These are phyloP conservation scores for Colletotrichum nymphaeae DNA, from an alignment of 2,329 filamentous ascomycete genomes.

Conservation along the genomic window DNA sequence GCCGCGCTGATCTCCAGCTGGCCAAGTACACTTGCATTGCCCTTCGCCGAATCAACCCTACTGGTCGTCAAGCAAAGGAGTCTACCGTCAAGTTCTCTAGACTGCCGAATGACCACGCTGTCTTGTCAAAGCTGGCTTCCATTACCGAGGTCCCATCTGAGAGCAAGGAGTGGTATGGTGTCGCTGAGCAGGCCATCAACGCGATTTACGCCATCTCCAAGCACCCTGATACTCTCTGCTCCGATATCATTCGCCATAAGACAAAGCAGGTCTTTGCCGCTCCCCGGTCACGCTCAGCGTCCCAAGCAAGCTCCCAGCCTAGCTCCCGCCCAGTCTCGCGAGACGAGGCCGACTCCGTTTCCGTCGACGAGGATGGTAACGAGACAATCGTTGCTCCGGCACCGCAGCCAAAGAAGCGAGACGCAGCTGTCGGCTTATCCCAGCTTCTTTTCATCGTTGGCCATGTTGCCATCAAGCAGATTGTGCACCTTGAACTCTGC, in stretches of 20 bases:
- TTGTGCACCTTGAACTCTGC: constrained; percentile 97
- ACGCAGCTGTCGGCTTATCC: constrained; percentile 81
- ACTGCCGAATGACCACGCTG: constrained; percentile 90
- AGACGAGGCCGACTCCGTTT: constrained; percentile 30
- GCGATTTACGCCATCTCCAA: constrained; percentile 95
- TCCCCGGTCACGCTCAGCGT: constrained; percentile 44
- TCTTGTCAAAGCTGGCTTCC: constrained; percentile 81
- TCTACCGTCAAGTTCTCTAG: constrained; percentile 77
- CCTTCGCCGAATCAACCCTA: constrained; percentile 88
- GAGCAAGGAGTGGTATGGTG: constrained; percentile 95
- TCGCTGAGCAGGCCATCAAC: constrained; percentile 95
- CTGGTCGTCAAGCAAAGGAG: constrained; percentile 82
- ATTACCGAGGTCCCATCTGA: constrained; percentile 89
- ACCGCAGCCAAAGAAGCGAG: constrained; percentile 66
- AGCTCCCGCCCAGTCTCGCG: constrained; percentile 47
- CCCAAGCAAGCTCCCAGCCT: constrained; percentile 55
- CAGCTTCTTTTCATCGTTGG: constrained; percentile 96
- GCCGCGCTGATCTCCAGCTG: constrained; percentile 84
- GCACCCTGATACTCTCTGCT: constrained; percentile 93
- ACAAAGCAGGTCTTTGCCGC: constrained; percentile 81
- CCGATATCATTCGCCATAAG: constrained; percentile 88
- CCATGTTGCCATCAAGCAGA: constrained; percentile 98
- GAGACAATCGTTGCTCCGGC: constrained; percentile 39
- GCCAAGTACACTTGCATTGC: constrained; percentile 97
- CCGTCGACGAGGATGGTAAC: constrained; percentile 39